These are phyloP conservation scores for Cylindrodendrum hubeiense DNA, from an alignment of 2,329 filamentous ascomycete genomes.

Conservation along the genomic window DNA sequence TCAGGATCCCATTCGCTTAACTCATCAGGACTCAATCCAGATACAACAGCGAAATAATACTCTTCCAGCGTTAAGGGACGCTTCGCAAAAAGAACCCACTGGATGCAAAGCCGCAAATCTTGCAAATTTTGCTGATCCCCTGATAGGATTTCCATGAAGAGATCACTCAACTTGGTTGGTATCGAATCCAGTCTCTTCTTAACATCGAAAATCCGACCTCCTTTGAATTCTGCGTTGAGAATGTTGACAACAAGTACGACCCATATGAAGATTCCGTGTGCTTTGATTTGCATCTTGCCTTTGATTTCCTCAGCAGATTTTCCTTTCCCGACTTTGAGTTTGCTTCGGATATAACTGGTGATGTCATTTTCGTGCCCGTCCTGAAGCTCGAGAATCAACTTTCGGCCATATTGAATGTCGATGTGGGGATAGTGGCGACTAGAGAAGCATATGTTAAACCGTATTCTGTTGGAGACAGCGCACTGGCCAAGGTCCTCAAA, in stretches of 20 bases:
- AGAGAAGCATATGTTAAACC: constrained; percentile 53
- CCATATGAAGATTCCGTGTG: neutral
- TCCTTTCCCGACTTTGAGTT: neutral
- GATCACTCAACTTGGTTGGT: neutral
- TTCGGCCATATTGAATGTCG: neutral
- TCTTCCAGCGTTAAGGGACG: neutral
- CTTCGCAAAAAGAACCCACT: constrained; percentile 9
- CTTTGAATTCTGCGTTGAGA: neutral
- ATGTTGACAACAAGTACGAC: neutral
- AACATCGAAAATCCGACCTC: neutral
- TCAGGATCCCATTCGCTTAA: constrained; percentile 40
- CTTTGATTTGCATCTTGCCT: neutral
- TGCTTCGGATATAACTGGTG: constrained; percentile 15
- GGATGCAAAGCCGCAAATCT: constrained; percentile 1
- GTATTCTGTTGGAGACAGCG: constrained; percentile 25
- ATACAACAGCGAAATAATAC: constrained; percentile 1
- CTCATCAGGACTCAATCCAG: neutral
- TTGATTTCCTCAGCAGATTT: neutral
- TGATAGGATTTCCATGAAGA: constrained; percentile 1
- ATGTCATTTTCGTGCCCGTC: constrained; percentile 36
- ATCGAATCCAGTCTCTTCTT: neutral
- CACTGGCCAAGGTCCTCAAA: constrained; percentile 52
- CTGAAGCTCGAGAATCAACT: constrained; percentile 37
- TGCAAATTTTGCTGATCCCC: neutral
- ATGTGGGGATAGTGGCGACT: constrained; percentile 57